phyloP scores from a whole-genome alignment of 192 early-diverging fungal species.

The Coemansia sp. region DNA sequence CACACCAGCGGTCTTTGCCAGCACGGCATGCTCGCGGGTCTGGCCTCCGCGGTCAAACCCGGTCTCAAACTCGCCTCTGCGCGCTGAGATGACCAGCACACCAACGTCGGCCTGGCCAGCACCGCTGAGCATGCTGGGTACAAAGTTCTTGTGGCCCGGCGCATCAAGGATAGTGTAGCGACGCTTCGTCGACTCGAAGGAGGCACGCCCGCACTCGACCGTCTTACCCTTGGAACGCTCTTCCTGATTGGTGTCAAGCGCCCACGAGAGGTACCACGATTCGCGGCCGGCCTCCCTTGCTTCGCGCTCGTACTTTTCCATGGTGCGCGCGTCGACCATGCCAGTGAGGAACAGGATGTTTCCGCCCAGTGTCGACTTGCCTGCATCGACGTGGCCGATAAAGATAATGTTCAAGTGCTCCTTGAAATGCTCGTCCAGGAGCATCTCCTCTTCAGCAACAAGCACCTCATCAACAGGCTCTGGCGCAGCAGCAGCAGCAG shows the following conservation, averaged over 20 bases:
- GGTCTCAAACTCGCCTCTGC: conserved; percentile 99
- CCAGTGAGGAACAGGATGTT: conserved; percentile 92
- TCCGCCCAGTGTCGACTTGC: conserved; percentile 99
- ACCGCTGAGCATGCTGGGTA: conserved; percentile 96
- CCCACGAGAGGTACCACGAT: conserved; percentile 99
- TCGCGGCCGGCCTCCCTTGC: conserved; percentile 97
- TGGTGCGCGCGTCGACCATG: conserved; percentile 98
- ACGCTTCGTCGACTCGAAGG: conserved; percentile 94
- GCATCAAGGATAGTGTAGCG: conserved; percentile 98
- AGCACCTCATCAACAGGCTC: conserved; percentile 15
- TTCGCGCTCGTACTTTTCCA: conserved; percentile 99
- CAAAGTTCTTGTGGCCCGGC: conserved; percentile 98
- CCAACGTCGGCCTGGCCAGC: conserved; percentile 97
- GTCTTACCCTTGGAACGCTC: conserved; percentile 99
- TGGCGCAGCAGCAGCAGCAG: neutral
- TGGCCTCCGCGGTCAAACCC: conserved; percentile 99
- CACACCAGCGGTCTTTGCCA: conserved; percentile 97
- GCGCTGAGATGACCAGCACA: conserved; percentile 93
- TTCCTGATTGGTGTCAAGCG: conserved; percentile 94
- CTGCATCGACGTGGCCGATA: conserved; percentile 97
- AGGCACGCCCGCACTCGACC: conserved; percentile 96
- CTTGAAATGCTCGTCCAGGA: conserved; percentile 78
- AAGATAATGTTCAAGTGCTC: conserved; percentile 98
- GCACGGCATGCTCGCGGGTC: conserved; percentile 95
- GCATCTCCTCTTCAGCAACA: conserved; percentile 59